Evolutionary conservation across 306 rosid genomes (phyloP).

Genomic region (barrel medic (Medicago truncatula)): MtrunA17r5.0-ANR NC_053043.1:44337501-44338000

Average conservation of each 20-base stretch:
- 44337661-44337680: conserved; percentile 8
- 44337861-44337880: neutral
- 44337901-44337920: neutral
- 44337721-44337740: neutral
- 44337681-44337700: conserved; percentile 3
- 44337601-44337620: conserved; percentile 8
- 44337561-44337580: conserved; percentile 2
- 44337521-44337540: too few relatives aligned
- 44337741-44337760: neutral
- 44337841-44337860: neutral
- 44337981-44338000: neutral
- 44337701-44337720: neutral
- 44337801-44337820: neutral
- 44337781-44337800: neutral
- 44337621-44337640: neutral
- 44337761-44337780: neutral
- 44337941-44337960: neutral
- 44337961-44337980: neutral
- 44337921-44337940: neutral
- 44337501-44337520: too few relatives aligned
- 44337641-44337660: neutral
- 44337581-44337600: conserved; percentile 22
- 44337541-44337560: too few relatives aligned
- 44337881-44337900: neutral
- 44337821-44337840: neutral